Percentiles rank a stretch among this genome's conserved stretches.
These are phyloP conservation scores for Draba incana DNA, from an alignment of 345 rosid genomes.

Conservation along the genomic window DNA sequence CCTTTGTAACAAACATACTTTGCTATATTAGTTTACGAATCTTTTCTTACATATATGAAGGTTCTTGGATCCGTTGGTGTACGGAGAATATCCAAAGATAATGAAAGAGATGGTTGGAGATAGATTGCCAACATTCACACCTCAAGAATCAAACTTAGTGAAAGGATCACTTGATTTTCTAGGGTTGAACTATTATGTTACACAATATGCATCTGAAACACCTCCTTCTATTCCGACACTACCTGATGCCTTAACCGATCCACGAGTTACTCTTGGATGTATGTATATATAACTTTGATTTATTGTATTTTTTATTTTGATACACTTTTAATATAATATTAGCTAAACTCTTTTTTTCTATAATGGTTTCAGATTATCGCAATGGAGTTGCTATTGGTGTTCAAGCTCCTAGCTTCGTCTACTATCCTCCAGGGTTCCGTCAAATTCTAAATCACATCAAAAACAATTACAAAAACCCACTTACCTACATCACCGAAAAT, in stretches of 20 bases:
- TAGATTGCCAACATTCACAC: constrained; percentile 30
- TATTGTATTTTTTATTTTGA: no score
- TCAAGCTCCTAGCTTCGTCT: constrained; percentile 24
- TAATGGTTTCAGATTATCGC: constrained; percentile 15
- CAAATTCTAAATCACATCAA: constrained; percentile 29
- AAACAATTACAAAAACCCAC: constrained; percentile 32
- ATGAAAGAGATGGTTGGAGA: constrained; percentile 20
- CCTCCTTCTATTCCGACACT: constrained; percentile 13
- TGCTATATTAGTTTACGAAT: background rate
- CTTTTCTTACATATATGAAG: constrained; percentile 2
- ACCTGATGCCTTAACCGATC: constrained; percentile 26
- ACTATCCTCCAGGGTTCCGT: constrained; percentile 38
- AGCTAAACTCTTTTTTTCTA: background rate
- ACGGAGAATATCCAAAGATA: constrained; percentile 33
- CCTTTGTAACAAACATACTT: background rate
- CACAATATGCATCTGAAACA: constrained; percentile 35
- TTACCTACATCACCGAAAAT: constrained; percentile 40
- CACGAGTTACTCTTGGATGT: constrained; percentile 32
- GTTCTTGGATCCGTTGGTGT: constrained; percentile 37
- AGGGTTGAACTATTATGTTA: constrained; percentile 42
- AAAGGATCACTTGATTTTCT: constrained; percentile 45
- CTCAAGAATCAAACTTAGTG: constrained; percentile 21
- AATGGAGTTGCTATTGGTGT: constrained; percentile 32
- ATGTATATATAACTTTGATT: background rate
- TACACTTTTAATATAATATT: no score